Evolutionary conservation across 345 rosid genomes (phyloP).

Genomic region (Rhodamnia rubescens): DNA sequence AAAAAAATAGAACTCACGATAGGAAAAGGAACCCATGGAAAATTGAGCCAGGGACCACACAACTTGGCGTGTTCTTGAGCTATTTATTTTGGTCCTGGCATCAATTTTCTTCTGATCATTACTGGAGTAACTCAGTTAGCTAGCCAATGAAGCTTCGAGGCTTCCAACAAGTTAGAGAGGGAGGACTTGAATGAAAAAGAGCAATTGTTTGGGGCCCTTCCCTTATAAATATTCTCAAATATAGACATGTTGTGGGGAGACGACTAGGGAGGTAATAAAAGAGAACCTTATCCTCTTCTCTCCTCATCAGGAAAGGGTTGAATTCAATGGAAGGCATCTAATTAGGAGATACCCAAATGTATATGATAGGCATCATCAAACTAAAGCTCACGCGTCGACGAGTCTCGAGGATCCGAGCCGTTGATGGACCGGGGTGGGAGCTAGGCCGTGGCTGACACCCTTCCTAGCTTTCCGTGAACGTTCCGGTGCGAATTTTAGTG

Average conservation of each 20-base stretch:
- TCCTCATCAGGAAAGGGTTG: background rate
- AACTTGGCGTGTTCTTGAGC: background rate
- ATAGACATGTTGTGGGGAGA: background rate
- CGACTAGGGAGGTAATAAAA: background rate
- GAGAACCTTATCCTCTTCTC: background rate
- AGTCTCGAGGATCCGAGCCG: background rate
- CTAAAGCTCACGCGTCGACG: background rate
- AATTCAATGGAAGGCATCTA: background rate
- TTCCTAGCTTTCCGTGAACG: no score
- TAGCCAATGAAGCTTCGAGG: background rate
- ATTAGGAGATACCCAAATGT: background rate
- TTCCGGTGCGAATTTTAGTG: no score
- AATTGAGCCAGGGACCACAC: background rate
- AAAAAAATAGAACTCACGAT: background rate
- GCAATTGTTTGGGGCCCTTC: background rate
- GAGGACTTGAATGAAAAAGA: background rate
- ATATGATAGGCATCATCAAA: background rate
- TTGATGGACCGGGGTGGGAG: rapidly evolving
- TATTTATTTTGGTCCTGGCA: background rate
- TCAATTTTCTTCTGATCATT: background rate
- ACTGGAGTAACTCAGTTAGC: background rate
- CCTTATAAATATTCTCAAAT: background rate
- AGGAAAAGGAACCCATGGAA: background rate
- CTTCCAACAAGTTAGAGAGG: background rate
- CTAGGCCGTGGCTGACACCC: no score